Evolutionary conservation across 495 filamentous ascomycete species (phyloP), one percentile per base, ranked within the genome.

Genomic region (Chaetomium tenue): DNA sequence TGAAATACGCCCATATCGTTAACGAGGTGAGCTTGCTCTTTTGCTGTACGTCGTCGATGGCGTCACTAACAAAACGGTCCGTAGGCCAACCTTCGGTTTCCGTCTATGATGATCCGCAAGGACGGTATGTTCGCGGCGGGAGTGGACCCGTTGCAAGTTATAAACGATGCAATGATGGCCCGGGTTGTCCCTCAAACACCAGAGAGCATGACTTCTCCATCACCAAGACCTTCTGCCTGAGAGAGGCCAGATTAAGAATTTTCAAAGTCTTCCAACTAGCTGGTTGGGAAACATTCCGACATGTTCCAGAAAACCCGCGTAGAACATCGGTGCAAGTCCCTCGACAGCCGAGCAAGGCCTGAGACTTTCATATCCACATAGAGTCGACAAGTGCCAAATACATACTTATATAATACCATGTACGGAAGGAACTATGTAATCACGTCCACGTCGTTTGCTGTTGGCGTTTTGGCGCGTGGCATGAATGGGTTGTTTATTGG

Each of bases 101-200:
- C 81, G 11, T 80, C 77, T 1, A 82, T 82, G 80, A 69, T 80
- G 66, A 81, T 83, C 58, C 71, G 71, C 3, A 69, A 73, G 39
- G 79, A 82, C 58, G 69, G 67, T 25, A 51, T 72, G 9, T 64
- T 75, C 70, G 51, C 60, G 13, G 22, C 60, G 13, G 22, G 23
- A 15, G 13, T 59, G 0, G 67, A 70, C 63, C 65, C 66, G 1
- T 51, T 73, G 13, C 22, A 30, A 9, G 16, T 11, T 4, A 22
- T n/a, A 16, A 40, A 22, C 46, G 28, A 44, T 28, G 52, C 47
- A 23, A 20, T 12, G 44, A 23, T 13, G n/a, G 22, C 48, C 3
- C 20, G 18, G 16, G 40, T 2, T 22, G 44, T 47, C 18, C 51
- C 37, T 15, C 46, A 8, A 3, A 61, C 48, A 6, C 58, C 63